Base-by-base conservation (phyloP, 192 early-diverging fungal species). In the Oehlia diaphana region DNA sequence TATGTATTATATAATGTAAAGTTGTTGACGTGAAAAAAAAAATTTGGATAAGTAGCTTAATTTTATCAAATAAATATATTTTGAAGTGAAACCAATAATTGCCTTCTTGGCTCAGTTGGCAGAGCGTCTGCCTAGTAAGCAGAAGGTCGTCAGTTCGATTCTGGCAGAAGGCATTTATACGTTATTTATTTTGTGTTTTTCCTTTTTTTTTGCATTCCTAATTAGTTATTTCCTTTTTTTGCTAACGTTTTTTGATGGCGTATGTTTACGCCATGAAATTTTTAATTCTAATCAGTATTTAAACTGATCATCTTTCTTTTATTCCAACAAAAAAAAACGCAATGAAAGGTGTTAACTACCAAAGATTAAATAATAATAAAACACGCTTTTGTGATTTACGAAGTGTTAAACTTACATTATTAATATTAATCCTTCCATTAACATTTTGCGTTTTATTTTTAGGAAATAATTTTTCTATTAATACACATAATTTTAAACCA, bases 41-140 rank as follows among this genome's bases (percentile, higher is more conserved):
- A 2, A 6, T 47, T 47, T 10, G 44, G 2, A 47, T 47, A 47
- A 47, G 10, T 12, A 47, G 0, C 4, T 12, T 12, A 47, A 47
- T 47, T 47, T 47, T 12, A 47, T 47, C 44, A 47, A 47, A 47
- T 47, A 47, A 12, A 2, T 12, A 12, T 47, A 47, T 47, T 47
- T 47, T 47, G 9, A 12, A 47, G 10, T 47, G 44, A 47, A 47
- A 47, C 44, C 16, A 58, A 37, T 37, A 13, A 69, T 37, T 21
- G 67, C 67, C 67, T 69, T 69, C 67, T 69, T 69, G 67, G 67
- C 67, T 69, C 67, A 69, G 67, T 69, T 69, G 67, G 67, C 67
- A 69, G 67, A 69, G 67, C 67, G 67, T 69, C 67, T 69, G 67
- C 67, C 67, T 69, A 69, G 67, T 69, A 69, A 69, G 67, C 67